Percentiles rank a stretch among this genome's conserved stretches.
Evolutionary conservation across 2,329 filamentous ascomycete species (phyloP).

Genomic region (Pseudocercospora musae): DNA sequence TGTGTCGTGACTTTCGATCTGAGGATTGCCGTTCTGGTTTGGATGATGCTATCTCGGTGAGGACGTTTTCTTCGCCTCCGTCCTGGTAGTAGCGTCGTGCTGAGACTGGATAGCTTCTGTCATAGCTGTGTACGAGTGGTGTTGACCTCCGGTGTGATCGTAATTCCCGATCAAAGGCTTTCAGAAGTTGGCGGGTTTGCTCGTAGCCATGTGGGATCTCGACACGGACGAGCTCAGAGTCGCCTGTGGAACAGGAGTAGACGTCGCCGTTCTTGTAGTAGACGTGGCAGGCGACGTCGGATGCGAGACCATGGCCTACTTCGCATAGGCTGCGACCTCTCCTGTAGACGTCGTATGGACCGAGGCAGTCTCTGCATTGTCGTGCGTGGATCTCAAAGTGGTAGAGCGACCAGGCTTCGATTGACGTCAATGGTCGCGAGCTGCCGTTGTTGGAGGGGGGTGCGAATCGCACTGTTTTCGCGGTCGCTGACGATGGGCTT

Average conservation of each 20-base stretch:
- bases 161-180: slow-evolving; percentile 41
- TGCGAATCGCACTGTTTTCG: slow-evolving; percentile 34
- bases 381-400: slow-evolving; percentile 49
- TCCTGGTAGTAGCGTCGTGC: slow-evolving; percentile 31
- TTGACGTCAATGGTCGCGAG: slow-evolving; percentile 40
- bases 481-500: slow-evolving; percentile 24
- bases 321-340: slow-evolving; percentile 43
- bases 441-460: slow-evolving; percentile 28
- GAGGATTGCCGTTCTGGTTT: background rate
- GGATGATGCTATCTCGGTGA: slow-evolving; percentile 14
- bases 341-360: slow-evolving; percentile 44
- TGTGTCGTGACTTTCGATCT: slow-evolving; percentile 12
- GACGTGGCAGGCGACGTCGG: slow-evolving; percentile 45
- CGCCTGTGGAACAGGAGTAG: slow-evolving; percentile 29
- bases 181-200: slow-evolving; percentile 40
- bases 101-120: slow-evolving; percentile 42
- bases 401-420: slow-evolving; percentile 47
- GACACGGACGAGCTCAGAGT: slow-evolving; percentile 44
- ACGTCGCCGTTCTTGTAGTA: slow-evolving; percentile 37
- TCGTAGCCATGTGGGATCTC: slow-evolving; percentile 44
- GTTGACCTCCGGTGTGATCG: slow-evolving; percentile 25
- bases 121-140: slow-evolving; percentile 43
- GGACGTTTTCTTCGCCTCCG: slow-evolving; percentile 8
- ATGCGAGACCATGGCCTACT: slow-evolving; percentile 43
- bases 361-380: slow-evolving; percentile 44